phyloP scores from a whole-genome alignment of 176 grass and related monocot genomes.

The Avena sativa region DNA sequence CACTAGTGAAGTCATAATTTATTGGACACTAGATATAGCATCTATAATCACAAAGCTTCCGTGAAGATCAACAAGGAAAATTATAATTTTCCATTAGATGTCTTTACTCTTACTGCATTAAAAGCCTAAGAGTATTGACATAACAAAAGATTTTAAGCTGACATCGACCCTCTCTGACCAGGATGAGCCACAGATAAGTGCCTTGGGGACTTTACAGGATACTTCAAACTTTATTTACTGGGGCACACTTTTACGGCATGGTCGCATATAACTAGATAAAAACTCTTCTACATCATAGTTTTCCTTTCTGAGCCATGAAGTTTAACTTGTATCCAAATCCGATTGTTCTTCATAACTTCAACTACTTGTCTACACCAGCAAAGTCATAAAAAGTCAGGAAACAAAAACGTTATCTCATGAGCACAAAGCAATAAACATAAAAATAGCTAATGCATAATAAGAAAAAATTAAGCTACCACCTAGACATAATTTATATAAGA shows the following conservation, averaged over 20 bases:
- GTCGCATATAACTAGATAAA: slow-evolving; percentile 9
- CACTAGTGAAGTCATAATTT: background rate
- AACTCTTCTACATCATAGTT: slow-evolving; percentile 12
- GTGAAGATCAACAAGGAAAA: background rate
- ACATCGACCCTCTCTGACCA: background rate
- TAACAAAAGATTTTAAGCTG: background rate
- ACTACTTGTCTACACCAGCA: slow-evolving; percentile 12
- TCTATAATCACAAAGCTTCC: background rate
- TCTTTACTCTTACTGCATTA: background rate
- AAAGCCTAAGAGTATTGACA: background rate
- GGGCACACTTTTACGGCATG: background rate
- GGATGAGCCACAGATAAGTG: slow-evolving; percentile 3
- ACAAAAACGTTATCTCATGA: background rate
- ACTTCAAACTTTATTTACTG: slow-evolving; percentile 20
- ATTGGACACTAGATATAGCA: slow-evolving; percentile 2
- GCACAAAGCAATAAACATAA: background rate
- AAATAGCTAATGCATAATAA: slow-evolving; percentile 21
- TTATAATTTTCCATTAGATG: background rate
- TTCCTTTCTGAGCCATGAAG: slow-evolving; percentile 2
- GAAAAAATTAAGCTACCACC: slow-evolving; percentile 26
- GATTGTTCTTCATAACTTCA: slow-evolving; percentile 12
- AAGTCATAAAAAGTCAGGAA: slow-evolving; percentile 33
- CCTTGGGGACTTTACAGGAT: background rate
- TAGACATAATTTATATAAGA: slow-evolving; percentile 7
- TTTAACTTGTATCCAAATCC: slow-evolving; percentile 14